Conservation (phyloP, 768 basidiomycete genomes). For the Mycena galericulata region DNA sequence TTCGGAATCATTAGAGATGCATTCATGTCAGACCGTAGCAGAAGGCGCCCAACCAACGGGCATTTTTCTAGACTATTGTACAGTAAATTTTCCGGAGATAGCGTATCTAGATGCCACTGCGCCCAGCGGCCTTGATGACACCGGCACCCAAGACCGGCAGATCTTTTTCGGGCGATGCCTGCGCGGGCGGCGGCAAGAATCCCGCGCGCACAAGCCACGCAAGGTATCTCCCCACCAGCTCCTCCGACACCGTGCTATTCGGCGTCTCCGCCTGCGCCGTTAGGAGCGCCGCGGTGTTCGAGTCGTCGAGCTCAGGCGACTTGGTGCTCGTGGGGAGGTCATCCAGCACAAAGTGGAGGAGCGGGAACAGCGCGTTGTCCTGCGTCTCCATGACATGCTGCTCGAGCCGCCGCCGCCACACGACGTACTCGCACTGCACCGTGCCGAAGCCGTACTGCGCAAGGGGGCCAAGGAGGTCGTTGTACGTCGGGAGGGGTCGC, state of each 20-base stretch:
- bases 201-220: slow-evolving; percentile 91
- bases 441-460: slow-evolving; percentile 84
- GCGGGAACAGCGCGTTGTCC: slow-evolving; percentile 97
- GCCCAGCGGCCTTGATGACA: slow-evolving; percentile 72
- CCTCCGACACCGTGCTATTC: slow-evolving; percentile 76
- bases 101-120: slow-evolving; percentile 64
- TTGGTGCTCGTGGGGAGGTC: slow-evolving; percentile 98
- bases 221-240: slow-evolving; percentile 87
- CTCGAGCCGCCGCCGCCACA: slow-evolving; percentile 93
- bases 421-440: slow-evolving; percentile 85
- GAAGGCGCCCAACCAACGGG: neutral
- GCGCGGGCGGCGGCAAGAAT: slow-evolving; percentile 76
- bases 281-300: slow-evolving; percentile 80
- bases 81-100: neutral
- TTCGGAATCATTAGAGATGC: neutral
- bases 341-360: slow-evolving; percentile 97
- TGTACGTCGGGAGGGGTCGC: slow-evolving; percentile 89
- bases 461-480: slow-evolving; percentile 82
- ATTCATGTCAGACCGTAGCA: neutral
- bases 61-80: slow-evolving; percentile 9
- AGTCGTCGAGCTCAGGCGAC: slow-evolving; percentile 89
- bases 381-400: slow-evolving; percentile 94
- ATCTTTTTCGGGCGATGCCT: slow-evolving; percentile 49
- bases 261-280: slow-evolving; percentile 49
- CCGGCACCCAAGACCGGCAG: slow-evolving; percentile 62